Percentiles rank a stretch among this genome's conserved stretches.
These are phyloP conservation scores for Arabis hirsuta DNA, from an alignment of 345 rosid genomes.

Conservation along the genomic window DNA sequence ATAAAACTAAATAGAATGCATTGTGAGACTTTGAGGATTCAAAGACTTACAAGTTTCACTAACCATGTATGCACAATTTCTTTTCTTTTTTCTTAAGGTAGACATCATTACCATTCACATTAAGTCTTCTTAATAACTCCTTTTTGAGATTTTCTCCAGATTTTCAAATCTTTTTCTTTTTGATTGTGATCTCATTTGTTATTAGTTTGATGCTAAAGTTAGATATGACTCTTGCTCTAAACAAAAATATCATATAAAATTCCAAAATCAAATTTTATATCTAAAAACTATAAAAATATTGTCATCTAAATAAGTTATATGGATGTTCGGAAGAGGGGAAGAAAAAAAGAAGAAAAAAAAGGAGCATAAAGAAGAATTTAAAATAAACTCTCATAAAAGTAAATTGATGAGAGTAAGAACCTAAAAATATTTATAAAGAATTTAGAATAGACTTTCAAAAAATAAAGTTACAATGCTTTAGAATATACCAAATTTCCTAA, in stretches of 20 bases:
- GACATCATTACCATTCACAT: slow-evolving; percentile 42
- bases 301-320: background rate
- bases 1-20: slow-evolving; percentile 16
- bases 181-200: slow-evolving; percentile 34
- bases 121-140: slow-evolving; percentile 31
- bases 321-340: too few species aligned
- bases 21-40: slow-evolving; percentile 28
- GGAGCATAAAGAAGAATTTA: too few species aligned
- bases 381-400: too few species aligned
- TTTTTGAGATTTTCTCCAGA: slow-evolving; percentile 42
- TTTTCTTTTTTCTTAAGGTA: slow-evolving; percentile 18
- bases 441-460: too few species aligned
- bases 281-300: background rate
- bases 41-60: slow-evolving; percentile 14
- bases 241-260: slow-evolving; percentile 14
- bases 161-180: slow-evolving; percentile 38
- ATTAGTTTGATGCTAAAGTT: slow-evolving; percentile 37
- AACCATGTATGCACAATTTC: slow-evolving; percentile 35
- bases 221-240: slow-evolving; percentile 36
- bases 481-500: too few species aligned
- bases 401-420: too few species aligned
- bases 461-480: too few species aligned
- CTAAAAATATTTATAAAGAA: too few species aligned
- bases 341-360: too few species aligned
- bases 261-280: background rate